Base-by-base conservation (phyloP, 345 rosid species). In the Adansonia digitata region DNA sequence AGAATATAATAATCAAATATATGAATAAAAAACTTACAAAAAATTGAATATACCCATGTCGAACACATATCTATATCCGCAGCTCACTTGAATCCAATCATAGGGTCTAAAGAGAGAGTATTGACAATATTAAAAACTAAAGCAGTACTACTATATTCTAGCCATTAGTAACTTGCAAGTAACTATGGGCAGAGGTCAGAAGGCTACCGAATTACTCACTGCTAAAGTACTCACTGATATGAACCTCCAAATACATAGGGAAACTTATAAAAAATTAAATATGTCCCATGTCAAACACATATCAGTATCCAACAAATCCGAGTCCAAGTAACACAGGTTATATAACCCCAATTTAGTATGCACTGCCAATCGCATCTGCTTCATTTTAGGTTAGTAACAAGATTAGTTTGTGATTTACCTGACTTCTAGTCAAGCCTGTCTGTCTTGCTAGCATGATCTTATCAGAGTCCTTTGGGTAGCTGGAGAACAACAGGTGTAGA, bases 401-500 rank as follows among this genome's bases (percentile, higher is more conserved):
- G 49, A 40, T 43, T 2, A 60, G 20, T 57, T 26, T 24, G 27
- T 26, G 29, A 34, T 29, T n/a, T 85, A 95, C 99, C 99, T 95
- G 99, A 83, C 98, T 88, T 86, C 96, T 84, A 67, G 96, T 93
- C 91, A 95, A 84, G 62, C 99, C 99, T 7, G 99, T 88, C 81
- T 95, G 98, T 74, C 99, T 91, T 35, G 99, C 98, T 18, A 95
- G 86, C 97, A 93, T 85, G 82, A 91, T 93, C 81, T 93, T 95
- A 63, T 95, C 99, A 5, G 99, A 90, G 80, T 95, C 99, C 89
- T 95, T 95, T 0, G 99, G 99, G 69, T 95, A 95, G 52, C 99
- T 95, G 69, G 69, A 37, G 73, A 51, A 63, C 48, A 78, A 40
- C 4, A 56, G 18, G 62, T 51, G n/a, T 4, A 53, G 14, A 42